phyloP scores from a whole-genome alignment of 371 early-diverging fungal genomes.

The Sporodiniella umbellata region DNA sequence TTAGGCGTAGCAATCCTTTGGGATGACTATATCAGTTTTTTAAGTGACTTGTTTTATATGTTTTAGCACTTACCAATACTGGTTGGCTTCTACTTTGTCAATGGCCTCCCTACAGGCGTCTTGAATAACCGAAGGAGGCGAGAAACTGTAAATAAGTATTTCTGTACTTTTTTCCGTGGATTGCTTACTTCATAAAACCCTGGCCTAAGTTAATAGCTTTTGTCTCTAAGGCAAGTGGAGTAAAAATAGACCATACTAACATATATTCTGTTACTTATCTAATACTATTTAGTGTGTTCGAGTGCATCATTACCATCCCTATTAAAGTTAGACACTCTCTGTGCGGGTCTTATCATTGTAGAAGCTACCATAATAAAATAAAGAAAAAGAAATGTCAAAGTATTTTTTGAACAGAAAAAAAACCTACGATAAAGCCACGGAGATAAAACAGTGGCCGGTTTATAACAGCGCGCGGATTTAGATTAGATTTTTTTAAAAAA shows the following conservation, averaged over 20 bases:
- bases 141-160: conserved; percentile 73
- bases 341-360: conserved; percentile 24
- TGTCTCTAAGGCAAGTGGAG: conserved; percentile 77
- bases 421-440: no score
- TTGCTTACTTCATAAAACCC: conserved; percentile 76
- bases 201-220: conserved; percentile 94
- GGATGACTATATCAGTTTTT: conserved; percentile 50
- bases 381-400: neutral
- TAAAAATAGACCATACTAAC: conserved; percentile 96
- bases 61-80: conserved; percentile 61
- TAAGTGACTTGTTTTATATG: no score
- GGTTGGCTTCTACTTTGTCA: conserved; percentile 63
- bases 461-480: neutral
- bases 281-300: no score
- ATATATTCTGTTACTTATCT: no score
- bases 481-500: neutral
- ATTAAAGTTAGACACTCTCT: conserved; percentile 39
- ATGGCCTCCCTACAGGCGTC: conserved; percentile 78
- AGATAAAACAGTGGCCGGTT: no score
- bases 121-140: conserved; percentile 83
- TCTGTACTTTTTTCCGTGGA: neutral
- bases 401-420: no score
- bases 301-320: conserved; percentile 32
- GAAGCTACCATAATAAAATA: neutral
- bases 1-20: conserved; percentile 77